Evolutionary conservation across 768 basidiomycete species (phyloP).

Genomic region (Phanerochaete sordida): DNA sequence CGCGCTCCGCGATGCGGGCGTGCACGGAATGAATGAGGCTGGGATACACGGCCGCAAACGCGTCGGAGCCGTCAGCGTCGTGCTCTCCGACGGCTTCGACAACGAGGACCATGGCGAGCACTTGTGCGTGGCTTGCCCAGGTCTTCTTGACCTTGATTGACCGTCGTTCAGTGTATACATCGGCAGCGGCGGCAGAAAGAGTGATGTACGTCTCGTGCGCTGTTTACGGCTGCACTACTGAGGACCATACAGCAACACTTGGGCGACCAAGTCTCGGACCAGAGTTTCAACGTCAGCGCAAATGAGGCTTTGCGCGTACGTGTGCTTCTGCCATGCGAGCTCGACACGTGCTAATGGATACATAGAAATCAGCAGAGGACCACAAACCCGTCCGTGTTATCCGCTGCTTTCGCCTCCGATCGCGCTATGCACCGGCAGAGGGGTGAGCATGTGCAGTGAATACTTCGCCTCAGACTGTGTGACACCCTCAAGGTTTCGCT

Average conservation of each 20-base stretch:
- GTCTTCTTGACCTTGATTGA: not conserved
- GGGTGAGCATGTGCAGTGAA: not conserved
- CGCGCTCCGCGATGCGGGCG: too few relatives aligned
- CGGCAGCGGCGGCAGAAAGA: conserved; percentile 3
- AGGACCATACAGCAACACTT: too few relatives aligned
- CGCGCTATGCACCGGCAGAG: not conserved
- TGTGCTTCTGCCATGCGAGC: too few relatives aligned
- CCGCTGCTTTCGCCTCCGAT: not conserved
- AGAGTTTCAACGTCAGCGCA: too few relatives aligned
- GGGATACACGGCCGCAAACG: conserved; percentile 4
- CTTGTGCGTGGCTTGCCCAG: not conserved
- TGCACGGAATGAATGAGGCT: too few relatives aligned
- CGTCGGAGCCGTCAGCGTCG: conserved; percentile 7
- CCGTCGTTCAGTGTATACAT: not conserved
- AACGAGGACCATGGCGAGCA: conserved; percentile 8
- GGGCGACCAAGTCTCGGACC: too few relatives aligned
- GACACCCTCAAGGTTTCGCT: not conserved
- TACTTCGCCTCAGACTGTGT: not conserved
- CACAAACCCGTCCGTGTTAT: too few relatives aligned
- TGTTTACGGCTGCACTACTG: too few relatives aligned
- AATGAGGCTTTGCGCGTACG: too few relatives aligned
- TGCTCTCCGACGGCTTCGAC: not conserved
- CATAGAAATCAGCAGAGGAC: too few relatives aligned
- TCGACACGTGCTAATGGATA: too few relatives aligned
- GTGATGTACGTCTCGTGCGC: conserved; percentile 2